Base-by-base conservation (phyloP, 495 filamentous ascomycete species). In the Aspergillus mulundensis region DNA sequence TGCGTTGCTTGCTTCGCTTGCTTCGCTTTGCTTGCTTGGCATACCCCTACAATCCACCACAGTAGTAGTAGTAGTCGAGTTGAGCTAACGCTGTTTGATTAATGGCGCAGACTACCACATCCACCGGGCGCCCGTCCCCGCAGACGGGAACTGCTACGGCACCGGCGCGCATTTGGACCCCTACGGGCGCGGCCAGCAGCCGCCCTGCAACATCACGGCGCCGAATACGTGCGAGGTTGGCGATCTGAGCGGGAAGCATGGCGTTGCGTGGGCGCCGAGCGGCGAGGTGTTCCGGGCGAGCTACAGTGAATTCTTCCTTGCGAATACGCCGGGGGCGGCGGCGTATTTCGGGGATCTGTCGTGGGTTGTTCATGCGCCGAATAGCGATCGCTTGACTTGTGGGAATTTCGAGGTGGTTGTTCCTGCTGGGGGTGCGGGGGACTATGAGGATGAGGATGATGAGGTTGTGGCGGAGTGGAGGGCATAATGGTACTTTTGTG, bases 211-310 rank as follows among this genome's bases (percentile, higher is more conserved):
- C 70, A 40, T 72, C 8, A 67, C 65, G 10, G 63, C 73, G 24
- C 87, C 88, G 7, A 63, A 82, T 57, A 87, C 84, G 0, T 96
- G 91, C 76, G 84, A 95, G 69, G 83, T 89, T 23, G 91, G 91
- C 57, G 91, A 96, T 70, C 71, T 95, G 49, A 79, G 82, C 59
- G 91, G 91, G 63, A 96, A 95, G 77, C 80, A 91, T 63, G 88
- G 87, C 50, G 77, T 76, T 41, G 84, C 92, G 65, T 77, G 69
- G 34, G 70, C 58, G 21, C 75, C 75, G 5, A 21, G 39, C 23
- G 54, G 57, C 24, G 67, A 65, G 52, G 53, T 62, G 0, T 85
- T 71, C 69, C 60, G 59, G 12, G 62, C 61, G 42, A 73, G 68
- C 18, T 95, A 87, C 69, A 64, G 69, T 44, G 91, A 96, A 67